Conservation (phyloP, 441 rosid species). For the California macrophylla region DNA sequence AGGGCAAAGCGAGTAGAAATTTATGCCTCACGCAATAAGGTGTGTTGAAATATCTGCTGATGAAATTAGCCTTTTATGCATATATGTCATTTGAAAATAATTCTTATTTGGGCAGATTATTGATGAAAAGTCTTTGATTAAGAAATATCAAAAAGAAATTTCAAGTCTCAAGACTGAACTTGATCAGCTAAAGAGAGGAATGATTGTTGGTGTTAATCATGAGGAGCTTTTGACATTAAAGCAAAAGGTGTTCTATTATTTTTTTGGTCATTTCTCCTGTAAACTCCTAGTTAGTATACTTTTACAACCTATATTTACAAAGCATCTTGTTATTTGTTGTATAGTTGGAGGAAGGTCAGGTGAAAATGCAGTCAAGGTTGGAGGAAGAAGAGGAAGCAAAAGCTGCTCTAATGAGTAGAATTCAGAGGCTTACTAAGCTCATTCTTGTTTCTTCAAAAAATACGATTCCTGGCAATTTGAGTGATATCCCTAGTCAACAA, state of each 20-base stretch:
- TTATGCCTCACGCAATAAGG: constrained; percentile 95
- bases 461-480: constrained; percentile 57
- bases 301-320: background rate
- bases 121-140: constrained; percentile 94
- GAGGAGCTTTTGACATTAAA: constrained; percentile 83
- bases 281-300: background rate
- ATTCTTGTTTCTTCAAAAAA: constrained; percentile 94
- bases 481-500: constrained; percentile 59
- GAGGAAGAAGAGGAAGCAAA: constrained; percentile 99
- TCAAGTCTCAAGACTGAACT: constrained; percentile 81
- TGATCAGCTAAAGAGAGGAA: constrained; percentile 73
- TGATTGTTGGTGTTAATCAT: constrained; percentile 76
- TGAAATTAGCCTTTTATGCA: background rate
- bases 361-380: constrained; percentile 96
- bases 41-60: constrained; percentile 23
- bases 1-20: constrained; percentile 97
- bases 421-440: constrained; percentile 93
- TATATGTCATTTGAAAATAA: constrained; percentile 14
- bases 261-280: background rate
- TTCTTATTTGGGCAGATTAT: constrained; percentile 49
- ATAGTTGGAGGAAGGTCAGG: constrained; percentile 98
- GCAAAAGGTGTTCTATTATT: constrained; percentile 57
- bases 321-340: constrained; percentile 13
- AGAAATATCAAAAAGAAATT: constrained; percentile 94
- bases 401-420: constrained; percentile 98